Conservation (phyloP, 2,329 filamentous ascomycete species). For the Phyllosticta paracitricarpa region DNA sequence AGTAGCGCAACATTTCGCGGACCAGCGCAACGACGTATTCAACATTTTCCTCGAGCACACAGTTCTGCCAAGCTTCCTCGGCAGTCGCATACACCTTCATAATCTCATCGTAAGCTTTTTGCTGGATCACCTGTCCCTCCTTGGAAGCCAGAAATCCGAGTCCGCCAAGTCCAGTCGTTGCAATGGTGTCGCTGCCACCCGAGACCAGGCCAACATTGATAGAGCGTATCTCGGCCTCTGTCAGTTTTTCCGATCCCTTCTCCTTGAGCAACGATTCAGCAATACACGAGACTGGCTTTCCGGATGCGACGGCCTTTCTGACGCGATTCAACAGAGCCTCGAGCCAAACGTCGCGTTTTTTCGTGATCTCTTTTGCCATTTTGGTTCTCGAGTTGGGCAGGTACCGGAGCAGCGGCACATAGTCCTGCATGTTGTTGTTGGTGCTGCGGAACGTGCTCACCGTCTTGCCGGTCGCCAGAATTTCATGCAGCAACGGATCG, state of each 20-base stretch:
- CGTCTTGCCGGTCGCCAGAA: not conserved
- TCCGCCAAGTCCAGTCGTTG: conserved; percentile 4
- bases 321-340: conserved; percentile 2
- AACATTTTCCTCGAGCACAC: conserved; percentile 3
- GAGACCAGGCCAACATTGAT: conserved; percentile 7
- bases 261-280: not conserved
- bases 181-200: conserved; percentile 6
- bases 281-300: conserved; percentile 2
- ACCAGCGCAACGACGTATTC: conserved; percentile 7
- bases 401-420: conserved; percentile 1
- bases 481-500: conserved; percentile 7
- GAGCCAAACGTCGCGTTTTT: conserved; percentile 7
- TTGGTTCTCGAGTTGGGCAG: not conserved
- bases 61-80: conserved; percentile 6
- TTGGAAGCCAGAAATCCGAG: not conserved
- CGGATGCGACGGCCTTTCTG: not conserved
- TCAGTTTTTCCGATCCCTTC: not conserved
- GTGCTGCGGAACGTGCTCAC: conserved; percentile 8
- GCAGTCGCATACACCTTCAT: not conserved
- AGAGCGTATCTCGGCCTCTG: conserved; percentile 5
- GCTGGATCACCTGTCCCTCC: conserved; percentile 1
- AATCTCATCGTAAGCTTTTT: conserved; percentile 3
- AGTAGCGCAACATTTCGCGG: conserved; percentile 7
- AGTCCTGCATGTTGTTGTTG: conserved; percentile 5
- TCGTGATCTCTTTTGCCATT: not conserved